Evolutionary conservation across 2,329 filamentous ascomycete genomes (phyloP).

Genomic region (Bipolaris victoriae): DNA sequence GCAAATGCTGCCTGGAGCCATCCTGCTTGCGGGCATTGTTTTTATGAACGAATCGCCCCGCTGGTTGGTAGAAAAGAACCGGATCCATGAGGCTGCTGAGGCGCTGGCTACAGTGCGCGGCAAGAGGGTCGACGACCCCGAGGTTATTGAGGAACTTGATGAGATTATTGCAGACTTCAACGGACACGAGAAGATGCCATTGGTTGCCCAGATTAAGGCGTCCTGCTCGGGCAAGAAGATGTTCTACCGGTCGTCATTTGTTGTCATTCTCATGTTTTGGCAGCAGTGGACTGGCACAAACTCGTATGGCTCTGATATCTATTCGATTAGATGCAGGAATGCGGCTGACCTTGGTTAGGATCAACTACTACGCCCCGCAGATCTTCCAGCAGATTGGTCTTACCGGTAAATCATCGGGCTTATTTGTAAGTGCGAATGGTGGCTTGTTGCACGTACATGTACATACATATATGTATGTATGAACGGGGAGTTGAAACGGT

Average conservation of each 20-base stretch:
- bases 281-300: constrained; percentile 50
- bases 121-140: constrained; percentile 43
- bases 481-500: background rate
- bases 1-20: constrained; percentile 58
- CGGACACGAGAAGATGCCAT: constrained; percentile 51
- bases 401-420: constrained; percentile 44
- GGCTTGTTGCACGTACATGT: no score
- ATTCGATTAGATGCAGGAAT: background rate
- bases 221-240: constrained; percentile 48
- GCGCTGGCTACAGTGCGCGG: constrained; percentile 50
- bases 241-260: constrained; percentile 52
- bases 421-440: constrained; percentile 49
- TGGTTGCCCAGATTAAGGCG: constrained; percentile 48
- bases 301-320: background rate
- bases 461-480: no score
- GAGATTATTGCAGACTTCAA: constrained; percentile 53
- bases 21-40: constrained; percentile 58
- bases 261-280: constrained; percentile 54
- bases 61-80: constrained; percentile 61
- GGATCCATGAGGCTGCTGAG: constrained; percentile 52
- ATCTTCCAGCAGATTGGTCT: constrained; percentile 54
- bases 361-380: constrained; percentile 54
- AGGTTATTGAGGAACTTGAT: constrained; percentile 50
- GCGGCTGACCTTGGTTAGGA: constrained; percentile 15
- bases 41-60: constrained; percentile 61